Evolutionary conservation across 2,329 filamentous ascomycete species (phyloP).

Genomic region (Mycocentrospora acerina): DNA sequence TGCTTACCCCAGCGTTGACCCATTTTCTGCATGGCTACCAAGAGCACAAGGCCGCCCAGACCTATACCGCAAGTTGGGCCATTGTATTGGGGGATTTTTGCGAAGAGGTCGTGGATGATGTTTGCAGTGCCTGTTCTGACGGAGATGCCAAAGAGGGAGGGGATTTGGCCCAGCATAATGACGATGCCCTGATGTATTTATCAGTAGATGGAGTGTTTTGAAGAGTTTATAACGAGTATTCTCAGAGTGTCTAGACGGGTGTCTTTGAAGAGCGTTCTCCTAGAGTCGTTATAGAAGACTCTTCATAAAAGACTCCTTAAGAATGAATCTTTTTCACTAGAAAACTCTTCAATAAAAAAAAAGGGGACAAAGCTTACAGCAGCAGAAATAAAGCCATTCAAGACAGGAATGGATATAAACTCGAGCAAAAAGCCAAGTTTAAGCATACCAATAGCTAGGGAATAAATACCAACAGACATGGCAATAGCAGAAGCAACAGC

Average conservation of each 20-base stretch:
- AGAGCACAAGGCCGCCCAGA: conserved; percentile 58
- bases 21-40: conserved; percentile 59
- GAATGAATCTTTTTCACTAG: too few species aligned
- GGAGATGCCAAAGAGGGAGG: conserved; percentile 58
- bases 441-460: conserved; percentile 60
- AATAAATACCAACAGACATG: conserved; percentile 64
- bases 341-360: too few species aligned
- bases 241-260: too few species aligned
- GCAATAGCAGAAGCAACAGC: conserved; percentile 63
- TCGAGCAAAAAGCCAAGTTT: conserved; percentile 67
- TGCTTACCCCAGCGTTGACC: conserved; percentile 62
- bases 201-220: too few species aligned
- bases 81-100: conserved; percentile 58
- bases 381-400: conserved; percentile 67
- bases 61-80: conserved; percentile 62
- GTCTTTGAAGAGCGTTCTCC: too few species aligned
- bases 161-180: conserved; percentile 66
- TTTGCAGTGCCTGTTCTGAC: conserved; percentile 56
- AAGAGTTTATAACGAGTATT: too few species aligned
- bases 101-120: conserved; percentile 62
- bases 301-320: too few species aligned
- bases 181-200: conserved; percentile 46
- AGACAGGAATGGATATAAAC: conserved; percentile 65
- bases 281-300: too few species aligned
- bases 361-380: conserved; percentile 56